Evolutionary conservation across 2,329 filamentous ascomycete species (phyloP).

Genomic region (Alternaria ventricosa): DNA sequence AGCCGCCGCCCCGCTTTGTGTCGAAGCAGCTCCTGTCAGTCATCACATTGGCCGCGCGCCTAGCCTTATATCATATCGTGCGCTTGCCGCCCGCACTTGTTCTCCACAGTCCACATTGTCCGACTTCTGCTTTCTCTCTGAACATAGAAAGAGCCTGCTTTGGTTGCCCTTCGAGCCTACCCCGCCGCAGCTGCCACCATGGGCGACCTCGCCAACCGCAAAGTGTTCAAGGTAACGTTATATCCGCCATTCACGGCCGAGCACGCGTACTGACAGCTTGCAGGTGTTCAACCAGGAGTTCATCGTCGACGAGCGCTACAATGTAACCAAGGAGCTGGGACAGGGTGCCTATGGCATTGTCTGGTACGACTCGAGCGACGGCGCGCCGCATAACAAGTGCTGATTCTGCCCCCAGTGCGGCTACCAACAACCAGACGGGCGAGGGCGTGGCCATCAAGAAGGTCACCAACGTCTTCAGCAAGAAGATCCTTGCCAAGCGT

Average conservation of each 20-base stretch:
- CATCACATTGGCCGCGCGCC: constrained; percentile 39
- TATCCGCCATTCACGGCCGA: background rate
- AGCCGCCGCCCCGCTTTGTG: constrained; percentile 28
- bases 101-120: constrained; percentile 9
- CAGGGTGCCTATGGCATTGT: constrained; percentile 99
- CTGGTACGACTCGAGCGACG: constrained; percentile 67
- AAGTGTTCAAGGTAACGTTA: constrained; percentile 55
- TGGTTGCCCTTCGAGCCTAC: background rate
- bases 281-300: constrained; percentile 97
- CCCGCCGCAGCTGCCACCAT: constrained; percentile 48
- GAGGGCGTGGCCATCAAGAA: constrained; percentile 99
- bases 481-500: constrained; percentile 99
- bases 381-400: constrained; percentile 8
- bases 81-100: constrained; percentile 22
- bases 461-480: constrained; percentile 99
- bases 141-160: too few relatives aligned
- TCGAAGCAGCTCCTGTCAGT: constrained; percentile 20
- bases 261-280: background rate
- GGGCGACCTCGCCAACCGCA: constrained; percentile 72
- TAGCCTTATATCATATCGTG: constrained; percentile 33
- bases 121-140: constrained; percentile 5
- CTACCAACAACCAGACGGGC: constrained; percentile 85
- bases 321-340: constrained; percentile 96
- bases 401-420: constrained; percentile 68
- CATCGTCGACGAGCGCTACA: constrained; percentile 96